Conservation (phyloP, 805 yeast species). For the Candida peoriensis region DNA sequence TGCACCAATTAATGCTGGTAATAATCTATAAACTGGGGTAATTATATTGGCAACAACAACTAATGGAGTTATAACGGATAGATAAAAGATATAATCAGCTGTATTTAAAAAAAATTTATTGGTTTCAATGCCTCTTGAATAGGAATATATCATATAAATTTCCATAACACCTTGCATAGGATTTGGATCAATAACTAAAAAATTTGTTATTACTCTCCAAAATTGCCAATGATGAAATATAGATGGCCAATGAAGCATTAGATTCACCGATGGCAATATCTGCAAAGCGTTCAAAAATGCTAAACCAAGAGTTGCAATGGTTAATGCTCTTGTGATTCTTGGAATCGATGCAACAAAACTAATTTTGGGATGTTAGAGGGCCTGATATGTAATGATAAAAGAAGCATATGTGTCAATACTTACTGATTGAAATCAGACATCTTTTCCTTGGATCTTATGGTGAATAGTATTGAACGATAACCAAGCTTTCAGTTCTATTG, state of each 20-base stretch:
- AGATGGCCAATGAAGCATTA: conserved; percentile 23
- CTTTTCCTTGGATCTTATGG: no score
- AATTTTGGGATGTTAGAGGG: background rate
- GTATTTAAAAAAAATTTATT: conserved; percentile 41
- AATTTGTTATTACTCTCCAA: conserved; percentile 45
- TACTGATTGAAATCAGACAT: conserved; percentile 14
- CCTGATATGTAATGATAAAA: background rate
- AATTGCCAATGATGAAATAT: conserved; percentile 32
- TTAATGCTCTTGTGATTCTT: conserved; percentile 52
- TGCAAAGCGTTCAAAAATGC: conserved; percentile 35
- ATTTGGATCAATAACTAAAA: conserved; percentile 38
- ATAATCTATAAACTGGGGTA: conserved; percentile 25
- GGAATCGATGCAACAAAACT: conserved; percentile 45
- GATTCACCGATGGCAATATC: conserved; percentile 20
- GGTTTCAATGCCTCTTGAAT: conserved; percentile 52
- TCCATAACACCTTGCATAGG: conserved; percentile 45
- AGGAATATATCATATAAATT: conserved; percentile 51
- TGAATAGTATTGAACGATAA: no score
- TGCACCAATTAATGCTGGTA: conserved; percentile 43
- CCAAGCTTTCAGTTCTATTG: no score
- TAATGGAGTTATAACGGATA: conserved; percentile 42
- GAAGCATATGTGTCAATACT: no score
- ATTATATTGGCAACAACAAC: conserved; percentile 32
- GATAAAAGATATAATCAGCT: conserved; percentile 55
- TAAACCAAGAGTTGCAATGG: conserved; percentile 42